phyloP scores from a whole-genome alignment of 192 early-diverging fungal genomes.

The Haplosporangium gracile region DNA sequence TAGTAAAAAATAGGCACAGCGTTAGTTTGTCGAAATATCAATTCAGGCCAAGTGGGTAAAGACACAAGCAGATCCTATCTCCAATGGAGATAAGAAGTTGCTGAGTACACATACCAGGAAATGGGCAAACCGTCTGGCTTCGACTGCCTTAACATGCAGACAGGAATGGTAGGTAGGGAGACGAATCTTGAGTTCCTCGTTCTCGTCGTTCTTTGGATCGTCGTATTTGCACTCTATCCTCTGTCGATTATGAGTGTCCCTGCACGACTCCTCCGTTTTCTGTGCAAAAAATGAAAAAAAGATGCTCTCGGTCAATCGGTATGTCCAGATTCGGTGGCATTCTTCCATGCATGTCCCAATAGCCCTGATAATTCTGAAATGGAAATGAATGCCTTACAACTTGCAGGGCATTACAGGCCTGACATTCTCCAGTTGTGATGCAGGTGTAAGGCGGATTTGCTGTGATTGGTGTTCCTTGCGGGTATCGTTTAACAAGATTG shows the following conservation, averaged over 20 bases:
- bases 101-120: conserved; percentile 27
- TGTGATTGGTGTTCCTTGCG: not conserved
- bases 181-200: conserved; percentile 50
- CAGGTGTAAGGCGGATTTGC: conserved; percentile 26
- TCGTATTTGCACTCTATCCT: conserved; percentile 43
- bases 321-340: not conserved
- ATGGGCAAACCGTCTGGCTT: conserved; percentile 44
- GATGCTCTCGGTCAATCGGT: not conserved
- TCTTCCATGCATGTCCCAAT: not conserved
- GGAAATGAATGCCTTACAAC: conserved; percentile 17
- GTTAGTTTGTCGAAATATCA: not conserved
- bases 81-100: not conserved
- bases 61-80: not conserved
- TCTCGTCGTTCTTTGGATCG: conserved; percentile 49
- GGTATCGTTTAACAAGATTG: conserved; percentile 11
- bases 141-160: conserved; percentile 43
- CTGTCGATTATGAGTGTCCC: conserved; percentile 48
- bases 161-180: conserved; percentile 37
- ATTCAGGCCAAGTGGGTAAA: not conserved
- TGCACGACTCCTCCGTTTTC: conserved; percentile 34
- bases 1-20: not conserved
- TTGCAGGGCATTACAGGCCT: conserved; percentile 31
- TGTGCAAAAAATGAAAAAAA: not conserved
- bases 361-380: not conserved
- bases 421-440: conserved; percentile 33